Evolutionary conservation across 169 alveolate genomes (phyloP), one percentile per base, ranked within the genome.

Genomic region (Cryptosporidium viatorum): DNA sequence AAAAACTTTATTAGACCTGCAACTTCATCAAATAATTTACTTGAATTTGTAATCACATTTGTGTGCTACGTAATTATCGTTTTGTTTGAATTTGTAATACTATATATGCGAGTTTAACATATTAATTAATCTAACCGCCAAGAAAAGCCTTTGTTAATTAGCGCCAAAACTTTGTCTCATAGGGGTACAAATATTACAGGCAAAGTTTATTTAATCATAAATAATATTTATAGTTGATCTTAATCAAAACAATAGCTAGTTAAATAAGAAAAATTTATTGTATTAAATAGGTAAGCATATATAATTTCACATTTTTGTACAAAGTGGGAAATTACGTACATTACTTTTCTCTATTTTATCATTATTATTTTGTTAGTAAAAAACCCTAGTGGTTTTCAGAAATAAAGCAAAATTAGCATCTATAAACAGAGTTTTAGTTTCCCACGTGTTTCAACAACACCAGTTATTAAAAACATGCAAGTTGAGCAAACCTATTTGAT

Each of bases 401-500:
- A 80, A 37, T 52, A 21, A 52, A 29, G 29, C 86, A 73, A 80
- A 43, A 80, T 80, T 29, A 65, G 69, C 41, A 62, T 80, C 89
- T 80, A 80, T 65, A 80, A 80, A 65, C 89, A 80, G 75, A 80
- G 89, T 80, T 80, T 80, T 52, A 80, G 89, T 23, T 80, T 80
- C 33, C 89, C 89, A 39, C 55, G 89, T 80, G 89, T 80, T 41
- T 23, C 41, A 41, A 62, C 7, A 37, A 43, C 73, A 80, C 75
- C 80, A 21, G n/a, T 10, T 9, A 26, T 33, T 59, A 65, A 43
- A 12, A 59, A 62, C 8, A 80, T 80, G 89, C 89, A 59, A 43
- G 91, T 86, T 70, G 95, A 97, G 86, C 96, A 98, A 92, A 96
- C 99, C 35, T 98, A 94, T 96, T 96, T 97, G 87, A 98, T 98